Base-by-base conservation (phyloP, 2,329 filamentous ascomycete genomes). In the Nemania sp. region DNA sequence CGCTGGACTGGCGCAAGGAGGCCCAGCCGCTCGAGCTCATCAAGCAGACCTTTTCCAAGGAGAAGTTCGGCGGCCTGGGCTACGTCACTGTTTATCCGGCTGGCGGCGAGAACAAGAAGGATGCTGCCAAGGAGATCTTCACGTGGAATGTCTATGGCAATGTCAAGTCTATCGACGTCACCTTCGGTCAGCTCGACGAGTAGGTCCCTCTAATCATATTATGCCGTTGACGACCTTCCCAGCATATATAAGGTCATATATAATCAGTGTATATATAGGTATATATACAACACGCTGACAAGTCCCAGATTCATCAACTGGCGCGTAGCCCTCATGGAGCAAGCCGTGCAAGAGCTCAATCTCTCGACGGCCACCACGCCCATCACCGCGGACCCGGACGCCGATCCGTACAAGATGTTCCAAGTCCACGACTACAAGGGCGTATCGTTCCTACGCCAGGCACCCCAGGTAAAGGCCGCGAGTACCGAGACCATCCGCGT, bases 101-200 rank as follows among this genome's bases (percentile, higher is more conserved):
- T 49, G 77, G 78, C 1, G 76, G 75, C 45, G 73, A 62, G 24
- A 62, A 52, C 2, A 59, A 64, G 26, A 52, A 63, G 9, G 59
- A 61, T 4, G 68, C 71, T 59, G 68, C 75, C 54, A 77, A 83
- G 64, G 83, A 86, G 70, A 69, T 96, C 51, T 86, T 92, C 43
- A 94, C 90, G 2, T 97, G 92, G 88, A 97, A 97, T 71, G 86
- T 97, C 66, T 97, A 97, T 68, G 92, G 92, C 12, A 84, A 84
- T 31, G 89, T 92, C 59, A 94, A 94, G 79, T 82, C 90, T 64
- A 84, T 91, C 57, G 83, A 89, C 61, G 77, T 79, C 53, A 95
- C 91, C 0, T 97, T 97, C 76, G 90, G 89, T 3, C 81, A 94
- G 66, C 75, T 91, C 5, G 79, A 91, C 22, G 88, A 89, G 90